Base-by-base conservation (phyloP, 257 asterid species). In the Striga asiatica region DNA sequence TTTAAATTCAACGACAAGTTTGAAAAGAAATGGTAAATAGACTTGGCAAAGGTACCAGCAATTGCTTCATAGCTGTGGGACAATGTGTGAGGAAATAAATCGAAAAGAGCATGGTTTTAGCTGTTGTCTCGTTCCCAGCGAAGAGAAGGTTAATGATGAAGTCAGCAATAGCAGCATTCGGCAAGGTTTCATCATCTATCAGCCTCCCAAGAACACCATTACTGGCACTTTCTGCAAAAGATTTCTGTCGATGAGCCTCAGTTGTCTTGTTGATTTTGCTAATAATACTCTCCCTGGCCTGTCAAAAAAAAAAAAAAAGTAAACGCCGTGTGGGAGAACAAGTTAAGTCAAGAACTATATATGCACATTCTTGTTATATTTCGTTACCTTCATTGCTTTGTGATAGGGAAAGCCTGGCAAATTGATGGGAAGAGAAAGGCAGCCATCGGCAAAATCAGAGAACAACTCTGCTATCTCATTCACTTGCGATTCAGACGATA, bases 111-210 rank as follows among this genome's bases (percentile, higher is more conserved):
- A 85, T 89, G 61, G 95, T 89, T 70, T 89, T 85, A 52, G 97
- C 83, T 0, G 97, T 85, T 3, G 97, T 89, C 62, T 89, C 97
- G 41, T 85, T 89, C 19, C 95, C 97, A n/a, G 97, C 97, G 41
- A 89, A 89, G 50, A 89, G 80, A 61, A 85, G 94, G 69, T 85
- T 89, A 60, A 89, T 85, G 8, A 85, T 82, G 64, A 89, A 85
- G 78, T 89, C 95, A 8, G 89, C 93, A 34, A 82, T 78, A 22
- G 77, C 81, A 17, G 78, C 84, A 64, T 89, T 94, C n/a, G 93
- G 82, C 67, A 89, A 51, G 83, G 79, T 79, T 65, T 85, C 85
- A 74, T 85, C 97, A 55, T 85, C 89, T 20, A 82, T 63, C 50
- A 89, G 56, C 80, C 94, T 77, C 68, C 75, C 72, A 29, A 89